phyloP scores from a whole-genome alignment of 148 eudicot species.

The Chenopodium formosanum region DNA sequence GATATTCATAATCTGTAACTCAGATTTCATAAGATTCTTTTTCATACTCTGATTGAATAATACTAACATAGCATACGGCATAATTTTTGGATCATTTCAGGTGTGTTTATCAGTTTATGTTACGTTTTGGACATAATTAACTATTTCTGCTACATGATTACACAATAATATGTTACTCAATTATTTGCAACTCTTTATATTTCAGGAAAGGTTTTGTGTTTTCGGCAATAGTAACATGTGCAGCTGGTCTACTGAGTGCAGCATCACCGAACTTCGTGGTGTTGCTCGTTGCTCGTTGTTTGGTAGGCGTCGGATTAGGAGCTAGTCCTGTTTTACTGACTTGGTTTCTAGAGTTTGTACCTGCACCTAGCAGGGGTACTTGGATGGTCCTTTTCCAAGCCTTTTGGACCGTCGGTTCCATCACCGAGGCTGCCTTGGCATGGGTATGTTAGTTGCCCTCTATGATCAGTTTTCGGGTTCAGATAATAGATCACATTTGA shows the following conservation, averaged over 20 bases:
- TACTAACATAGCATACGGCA: background rate
- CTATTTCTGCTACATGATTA: background rate
- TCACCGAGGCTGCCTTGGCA: slow-evolving; percentile 29
- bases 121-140: background rate
- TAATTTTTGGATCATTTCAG: background rate
- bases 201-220: slow-evolving; percentile 30
- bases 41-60: too few relatives aligned
- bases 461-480: background rate
- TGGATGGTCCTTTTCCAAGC: slow-evolving; percentile 35
- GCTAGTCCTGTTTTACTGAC: slow-evolving; percentile 29
- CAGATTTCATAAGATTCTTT: too few relatives aligned
- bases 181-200: background rate
- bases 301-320: slow-evolving; percentile 35
- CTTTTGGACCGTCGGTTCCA: slow-evolving; percentile 34
- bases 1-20: too few relatives aligned
- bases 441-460: slow-evolving; percentile 25
- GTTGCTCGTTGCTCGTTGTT: slow-evolving; percentile 30
- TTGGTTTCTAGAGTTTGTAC: slow-evolving; percentile 34
- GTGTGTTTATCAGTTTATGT: background rate
- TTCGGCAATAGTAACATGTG: slow-evolving; percentile 30
- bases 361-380: slow-evolving; percentile 32
- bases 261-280: slow-evolving; percentile 30
- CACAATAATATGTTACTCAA: background rate
- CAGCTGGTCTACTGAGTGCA: slow-evolving; percentile 34
- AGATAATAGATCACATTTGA: too few relatives aligned